These are phyloP conservation scores for Bauhinia variegata DNA, from an alignment of 306 rosid genomes.

Conservation along the genomic window DNA sequence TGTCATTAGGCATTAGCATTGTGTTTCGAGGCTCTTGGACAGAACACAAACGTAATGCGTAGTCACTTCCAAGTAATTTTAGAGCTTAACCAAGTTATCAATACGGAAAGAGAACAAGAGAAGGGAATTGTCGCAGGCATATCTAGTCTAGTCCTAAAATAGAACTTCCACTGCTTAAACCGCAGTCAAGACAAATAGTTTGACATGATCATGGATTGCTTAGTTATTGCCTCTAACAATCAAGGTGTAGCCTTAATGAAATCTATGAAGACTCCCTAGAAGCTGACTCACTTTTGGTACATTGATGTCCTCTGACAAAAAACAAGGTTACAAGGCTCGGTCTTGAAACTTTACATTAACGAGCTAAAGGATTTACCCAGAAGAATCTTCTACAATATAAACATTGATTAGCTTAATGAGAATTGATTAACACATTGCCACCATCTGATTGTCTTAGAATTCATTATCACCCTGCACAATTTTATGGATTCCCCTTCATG, in stretches of 20 bases:
- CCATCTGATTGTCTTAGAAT: too few relatives aligned
- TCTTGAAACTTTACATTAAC: too few relatives aligned
- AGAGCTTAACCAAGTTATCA: neutral
- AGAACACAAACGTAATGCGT: slow-evolving; percentile 10
- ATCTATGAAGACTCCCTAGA: too few relatives aligned
- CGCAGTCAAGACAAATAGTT: slow-evolving; percentile 1
- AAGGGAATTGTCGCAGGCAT: slow-evolving; percentile 21
- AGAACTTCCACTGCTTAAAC: neutral
- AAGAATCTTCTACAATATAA: neutral
- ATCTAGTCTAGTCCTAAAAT: slow-evolving; percentile 7
- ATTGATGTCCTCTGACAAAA: neutral
- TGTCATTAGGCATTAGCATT: slow-evolving; percentile 20
- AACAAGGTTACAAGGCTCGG: neutral
- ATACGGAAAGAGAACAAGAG: neutral
- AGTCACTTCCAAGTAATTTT: neutral
- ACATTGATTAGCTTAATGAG: too few relatives aligned
- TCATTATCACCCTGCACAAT: neutral
- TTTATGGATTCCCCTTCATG: neutral
- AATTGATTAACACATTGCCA: too few relatives aligned
- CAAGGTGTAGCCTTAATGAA: neutral
- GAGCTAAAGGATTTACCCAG: neutral
- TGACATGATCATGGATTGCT: slow-evolving; percentile 27
- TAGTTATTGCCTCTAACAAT: slow-evolving; percentile 15
- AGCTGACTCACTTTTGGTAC: neutral
- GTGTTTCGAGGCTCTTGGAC: neutral